phyloP scores from a whole-genome alignment of 768 basidiomycete species.

The Mycena galopus region DNA sequence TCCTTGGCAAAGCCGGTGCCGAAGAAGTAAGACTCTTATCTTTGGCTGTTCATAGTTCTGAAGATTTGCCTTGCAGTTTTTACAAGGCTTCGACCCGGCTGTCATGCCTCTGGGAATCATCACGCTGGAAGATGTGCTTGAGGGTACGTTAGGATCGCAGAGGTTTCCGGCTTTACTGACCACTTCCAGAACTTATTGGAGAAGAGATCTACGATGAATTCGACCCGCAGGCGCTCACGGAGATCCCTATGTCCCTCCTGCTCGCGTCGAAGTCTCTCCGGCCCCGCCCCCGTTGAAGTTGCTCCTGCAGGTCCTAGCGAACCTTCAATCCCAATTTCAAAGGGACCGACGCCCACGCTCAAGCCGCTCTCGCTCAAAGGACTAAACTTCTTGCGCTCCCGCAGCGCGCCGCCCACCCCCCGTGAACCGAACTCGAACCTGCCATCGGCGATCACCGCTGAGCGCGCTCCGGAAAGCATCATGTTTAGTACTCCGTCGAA shows the following conservation, averaged over 20 bases:
- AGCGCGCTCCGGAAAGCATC: conserved; percentile 29
- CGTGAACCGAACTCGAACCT: conserved; percentile 45
- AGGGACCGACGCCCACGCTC: conserved; percentile 43
- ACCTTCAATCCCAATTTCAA: conserved; percentile 16
- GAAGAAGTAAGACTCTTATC: conserved; percentile 66
- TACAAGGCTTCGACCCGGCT: conserved; percentile 85
- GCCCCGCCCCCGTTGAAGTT: conserved; percentile 38
- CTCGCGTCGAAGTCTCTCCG: conserved; percentile 43
- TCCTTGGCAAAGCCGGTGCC: conserved; percentile 79
- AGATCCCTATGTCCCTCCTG: conserved; percentile 59
- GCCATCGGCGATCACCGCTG: conserved; percentile 24
- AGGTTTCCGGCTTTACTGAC: not conserved
- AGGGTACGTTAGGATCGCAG: conserved; percentile 62
- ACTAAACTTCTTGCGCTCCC: conserved; percentile 65
- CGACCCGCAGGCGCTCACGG: conserved; percentile 81
- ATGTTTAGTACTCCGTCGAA: not conserved
- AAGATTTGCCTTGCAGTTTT: conserved; percentile 61
- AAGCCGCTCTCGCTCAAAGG: conserved; percentile 61
- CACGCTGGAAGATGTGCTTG: conserved; percentile 92
- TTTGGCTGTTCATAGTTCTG: not conserved
- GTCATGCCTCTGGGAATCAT: conserved; percentile 92
- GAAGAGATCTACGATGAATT: conserved; percentile 96
- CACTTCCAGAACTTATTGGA: conserved; percentile 81
- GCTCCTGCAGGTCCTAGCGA: conserved; percentile 30
- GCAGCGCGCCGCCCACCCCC: conserved; percentile 71